These are phyloP conservation scores for Fusarium sp. DNA, from an alignment of 2,329 filamentous ascomycete species.

Conservation along the genomic window DNA sequence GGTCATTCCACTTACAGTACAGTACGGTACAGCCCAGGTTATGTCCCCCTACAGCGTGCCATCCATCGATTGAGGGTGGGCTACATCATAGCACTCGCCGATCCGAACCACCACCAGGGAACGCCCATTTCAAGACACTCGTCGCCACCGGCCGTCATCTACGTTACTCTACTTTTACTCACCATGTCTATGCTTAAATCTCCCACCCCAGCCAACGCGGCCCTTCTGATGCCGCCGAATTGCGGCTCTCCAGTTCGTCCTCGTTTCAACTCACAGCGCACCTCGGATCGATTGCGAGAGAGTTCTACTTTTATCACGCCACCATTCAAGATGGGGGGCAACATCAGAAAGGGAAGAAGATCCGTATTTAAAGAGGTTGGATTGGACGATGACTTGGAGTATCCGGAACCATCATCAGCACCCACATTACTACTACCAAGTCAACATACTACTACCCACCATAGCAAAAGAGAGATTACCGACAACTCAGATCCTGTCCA, in stretches of 20 bases:
- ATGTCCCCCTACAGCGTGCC: constrained; percentile 39
- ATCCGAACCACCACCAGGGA: constrained; percentile 35
- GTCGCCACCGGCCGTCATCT: constrained; percentile 34
- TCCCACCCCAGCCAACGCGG: constrained; percentile 31
- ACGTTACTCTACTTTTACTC: constrained; percentile 5
- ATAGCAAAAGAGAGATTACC: constrained; percentile 46
- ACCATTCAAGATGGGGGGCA: constrained; percentile 53
- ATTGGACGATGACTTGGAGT: constrained; percentile 50
- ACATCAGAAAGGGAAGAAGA: constrained; percentile 58
- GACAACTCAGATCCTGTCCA: constrained; percentile 41
- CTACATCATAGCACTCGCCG: constrained; percentile 42
- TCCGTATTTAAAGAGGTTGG: constrained; percentile 63
- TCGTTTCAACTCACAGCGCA: constrained; percentile 59
- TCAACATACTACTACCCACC: constrained; percentile 30
- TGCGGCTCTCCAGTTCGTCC: constrained; percentile 49
- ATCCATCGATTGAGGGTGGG: constrained; percentile 33
- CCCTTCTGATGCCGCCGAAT: constrained; percentile 16
- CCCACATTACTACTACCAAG: constrained; percentile 20
- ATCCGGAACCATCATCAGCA: constrained; percentile 27
- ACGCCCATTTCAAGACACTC: constrained; percentile 16
- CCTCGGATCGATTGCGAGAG: constrained; percentile 61
- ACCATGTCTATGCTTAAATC: constrained; percentile 37
- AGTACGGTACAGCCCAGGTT: constrained; percentile 25
- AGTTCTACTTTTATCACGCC: constrained; percentile 51
- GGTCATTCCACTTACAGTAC: not conserved